Percentiles rank a stretch among this genome's conserved stretches.
Evolutionary conservation across 75 land plant genomes (phyloP).

Genomic region (Pinus tabuliformis): DNA sequence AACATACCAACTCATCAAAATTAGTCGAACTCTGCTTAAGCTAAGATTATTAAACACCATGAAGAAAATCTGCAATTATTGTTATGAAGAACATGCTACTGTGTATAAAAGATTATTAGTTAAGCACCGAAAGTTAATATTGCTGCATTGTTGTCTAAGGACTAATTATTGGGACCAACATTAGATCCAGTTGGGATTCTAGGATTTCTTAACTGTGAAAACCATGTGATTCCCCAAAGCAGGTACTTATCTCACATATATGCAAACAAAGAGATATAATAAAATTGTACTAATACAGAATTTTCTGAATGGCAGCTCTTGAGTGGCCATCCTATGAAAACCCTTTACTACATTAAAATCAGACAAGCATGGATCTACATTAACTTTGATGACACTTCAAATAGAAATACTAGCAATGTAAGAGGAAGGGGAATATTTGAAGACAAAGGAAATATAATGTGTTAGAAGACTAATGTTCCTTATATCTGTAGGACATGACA

Average conservation of each 20-base stretch:
- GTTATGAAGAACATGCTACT: not conserved
- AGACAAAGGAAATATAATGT: not conserved
- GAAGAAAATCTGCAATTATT: not conserved
- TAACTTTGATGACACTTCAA: no score
- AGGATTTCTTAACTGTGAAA: not conserved
- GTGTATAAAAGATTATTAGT: not conserved
- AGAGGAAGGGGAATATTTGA: not conserved
- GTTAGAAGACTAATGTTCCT: not conserved
- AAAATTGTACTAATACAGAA: not conserved
- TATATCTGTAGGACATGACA: not conserved
- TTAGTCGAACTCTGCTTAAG: not conserved
- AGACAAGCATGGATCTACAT: not conserved
- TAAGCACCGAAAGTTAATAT: not conserved
- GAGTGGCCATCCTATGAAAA: not conserved
- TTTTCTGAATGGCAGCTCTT: not conserved
- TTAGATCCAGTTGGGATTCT: not conserved
- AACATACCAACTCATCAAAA: slow-evolving; percentile 7
- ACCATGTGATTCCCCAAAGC: not conserved
- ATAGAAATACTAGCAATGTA: no score
- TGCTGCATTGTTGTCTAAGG: not conserved
- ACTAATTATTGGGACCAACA: not conserved
- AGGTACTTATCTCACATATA: not conserved
- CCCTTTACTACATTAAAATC: not conserved
- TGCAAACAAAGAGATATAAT: not conserved
- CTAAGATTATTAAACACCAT: not conserved